Percentiles rank a stretch among this genome's conserved stretches.
phyloP scores from a whole-genome alignment of 2,329 filamentous ascomycete genomes.

The Pestalotiopsis sp. region DNA sequence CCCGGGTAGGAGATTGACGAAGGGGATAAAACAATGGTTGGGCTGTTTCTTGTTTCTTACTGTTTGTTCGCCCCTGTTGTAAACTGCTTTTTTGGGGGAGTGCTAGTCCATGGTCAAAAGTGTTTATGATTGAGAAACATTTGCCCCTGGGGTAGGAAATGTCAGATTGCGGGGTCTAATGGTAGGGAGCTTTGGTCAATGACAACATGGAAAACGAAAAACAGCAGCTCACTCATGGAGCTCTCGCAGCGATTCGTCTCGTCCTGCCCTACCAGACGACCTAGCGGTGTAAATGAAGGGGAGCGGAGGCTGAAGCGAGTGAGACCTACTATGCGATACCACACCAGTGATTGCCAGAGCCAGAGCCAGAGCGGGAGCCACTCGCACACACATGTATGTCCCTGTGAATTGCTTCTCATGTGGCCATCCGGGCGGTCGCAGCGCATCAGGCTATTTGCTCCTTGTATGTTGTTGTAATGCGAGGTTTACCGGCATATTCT shows the following conservation, averaged over 20 bases:
- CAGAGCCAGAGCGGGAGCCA: neutral
- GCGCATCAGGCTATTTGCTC: neutral
- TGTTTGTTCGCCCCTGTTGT: neutral
- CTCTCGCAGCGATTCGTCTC: neutral
- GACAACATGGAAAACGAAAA: neutral
- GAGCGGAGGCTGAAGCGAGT: neutral
- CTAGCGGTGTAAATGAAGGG: neutral
- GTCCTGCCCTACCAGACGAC: neutral
- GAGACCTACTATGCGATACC: neutral
- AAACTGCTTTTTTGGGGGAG: neutral
- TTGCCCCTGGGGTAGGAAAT: neutral
- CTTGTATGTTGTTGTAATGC: neutral
- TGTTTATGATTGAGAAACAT: neutral
- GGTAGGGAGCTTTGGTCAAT: neutral
- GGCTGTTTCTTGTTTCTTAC: neutral
- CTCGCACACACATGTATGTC: neutral
- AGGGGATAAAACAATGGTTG: too few species aligned
- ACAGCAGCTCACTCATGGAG: neutral
- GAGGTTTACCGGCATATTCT: neutral
- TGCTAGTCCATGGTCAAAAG: neutral
- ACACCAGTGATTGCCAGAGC: neutral
- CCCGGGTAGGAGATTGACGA: too few species aligned
- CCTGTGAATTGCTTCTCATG: neutral
- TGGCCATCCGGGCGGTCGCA: neutral
- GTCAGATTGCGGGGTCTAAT: neutral